Base-by-base conservation (phyloP, 1,284 basidiomycete species). In the Athelia sp. region DNA sequence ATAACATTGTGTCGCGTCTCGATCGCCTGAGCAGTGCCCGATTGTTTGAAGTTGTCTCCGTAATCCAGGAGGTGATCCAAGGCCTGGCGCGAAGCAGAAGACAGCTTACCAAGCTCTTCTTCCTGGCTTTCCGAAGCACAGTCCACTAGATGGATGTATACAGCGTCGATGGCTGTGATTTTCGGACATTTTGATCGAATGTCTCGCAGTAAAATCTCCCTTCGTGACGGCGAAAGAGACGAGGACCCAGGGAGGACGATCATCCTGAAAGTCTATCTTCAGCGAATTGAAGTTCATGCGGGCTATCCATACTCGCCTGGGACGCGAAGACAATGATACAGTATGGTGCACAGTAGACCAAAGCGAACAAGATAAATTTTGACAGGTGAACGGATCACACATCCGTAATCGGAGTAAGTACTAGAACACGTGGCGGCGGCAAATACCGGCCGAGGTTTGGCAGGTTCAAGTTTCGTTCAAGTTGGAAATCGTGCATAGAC, bases 91-190 rank as follows among this genome's bases (percentile, higher is more conserved):
- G 77, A 68, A 0, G 68, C 45, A 1, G 84, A 84, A 6, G 61
- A 60, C 0, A 62, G 18, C 43, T 79, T 62, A 2, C 62, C 58
- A 11, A 95, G 74, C 8, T 77, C 71, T 2, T 61, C 60, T 56
- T 84, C 76, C 0, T 78, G 69, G 2, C 66, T 63, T 4, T 65
- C 56, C 2, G 80, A 76, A 13, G 69, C 66, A 50, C 82, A 78
- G 55, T 89, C 82, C 57, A 98, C 80, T 29, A 96, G 81, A 70
- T 99, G 96, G 3, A 97, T 65, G 74, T 87, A 93, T 53, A 95
- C 73, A 6, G 91, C 86, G 58, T 98, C 93, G 46, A 98, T 67
- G 10, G 85, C 82, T 6, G 70, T 62, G 58, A 97, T 68, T 35
- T 73, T 66, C 1, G 84, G 70, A 43, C 75, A 69, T 48, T 63